Evolutionary conservation across 768 basidiomycete species (phyloP).

Genomic region (Kwoniella sp.): DNA sequence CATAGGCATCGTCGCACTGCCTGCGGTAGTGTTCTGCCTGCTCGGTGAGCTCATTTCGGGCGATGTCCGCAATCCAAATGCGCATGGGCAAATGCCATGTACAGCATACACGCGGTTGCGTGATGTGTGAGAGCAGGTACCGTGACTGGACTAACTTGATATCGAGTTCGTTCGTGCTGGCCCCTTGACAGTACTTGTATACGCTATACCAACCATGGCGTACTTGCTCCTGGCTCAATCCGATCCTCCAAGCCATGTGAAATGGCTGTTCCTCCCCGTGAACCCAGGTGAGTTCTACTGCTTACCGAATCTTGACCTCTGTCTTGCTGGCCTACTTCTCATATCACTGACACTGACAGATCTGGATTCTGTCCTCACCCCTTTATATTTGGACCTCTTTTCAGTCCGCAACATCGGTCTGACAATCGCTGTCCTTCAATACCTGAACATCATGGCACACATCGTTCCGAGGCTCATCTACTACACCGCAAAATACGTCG

Average conservation of each 20-base stretch:
- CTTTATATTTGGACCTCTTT: background rate
- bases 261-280: slow-evolving; percentile 16
- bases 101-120: too few relatives aligned
- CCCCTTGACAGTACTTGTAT: slow-evolving; percentile 11
- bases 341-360: background rate
- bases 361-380: background rate
- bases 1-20: background rate
- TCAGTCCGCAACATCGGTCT: slow-evolving; percentile 20
- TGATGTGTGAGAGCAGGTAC: too few relatives aligned
- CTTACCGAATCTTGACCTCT: too few relatives aligned
- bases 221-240: slow-evolving; percentile 27
- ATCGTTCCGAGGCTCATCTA: background rate
- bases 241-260: slow-evolving; percentile 8
- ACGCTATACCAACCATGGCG: slow-evolving; percentile 12
- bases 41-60: background rate
- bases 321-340: background rate
- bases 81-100: too few relatives aligned
- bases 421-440: background rate
- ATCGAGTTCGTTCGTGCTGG: too few relatives aligned
- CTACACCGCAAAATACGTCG: background rate
- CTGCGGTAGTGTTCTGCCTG: background rate
- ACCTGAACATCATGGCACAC: background rate
- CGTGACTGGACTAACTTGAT: too few relatives aligned
- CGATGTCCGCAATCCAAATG: too few relatives aligned
- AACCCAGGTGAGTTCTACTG: slow-evolving; percentile 29